Conservation (phyloP, 2,329 filamentous ascomycete species). For the Aspergillus quadrilineatus region DNA sequence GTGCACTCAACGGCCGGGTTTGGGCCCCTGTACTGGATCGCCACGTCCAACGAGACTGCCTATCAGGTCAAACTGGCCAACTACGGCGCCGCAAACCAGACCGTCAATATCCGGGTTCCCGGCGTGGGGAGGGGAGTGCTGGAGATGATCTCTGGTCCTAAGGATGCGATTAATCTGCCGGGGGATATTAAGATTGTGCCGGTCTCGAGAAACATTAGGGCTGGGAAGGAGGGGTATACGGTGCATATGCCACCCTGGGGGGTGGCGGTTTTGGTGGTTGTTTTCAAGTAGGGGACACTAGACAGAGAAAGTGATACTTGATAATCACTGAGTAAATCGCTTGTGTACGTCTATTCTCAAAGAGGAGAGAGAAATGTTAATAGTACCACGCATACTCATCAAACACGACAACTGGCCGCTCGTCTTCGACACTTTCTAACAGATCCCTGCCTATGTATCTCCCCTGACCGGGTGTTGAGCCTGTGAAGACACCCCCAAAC, state of each 20-base stretch:
- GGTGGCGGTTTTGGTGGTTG: slow-evolving; percentile 26
- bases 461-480: neutral
- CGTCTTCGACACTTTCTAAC: neutral
- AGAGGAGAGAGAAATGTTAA: neutral
- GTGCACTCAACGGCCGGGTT: slow-evolving; percentile 28
- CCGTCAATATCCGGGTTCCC: slow-evolving; percentile 28
- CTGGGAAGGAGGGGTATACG: slow-evolving; percentile 19
- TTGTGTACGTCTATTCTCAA: no score
- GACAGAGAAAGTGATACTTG: neutral
- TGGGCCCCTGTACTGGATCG: slow-evolving; percentile 38
- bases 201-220: slow-evolving; percentile 11
- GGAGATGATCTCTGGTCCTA: slow-evolving; percentile 25
- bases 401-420: neutral
- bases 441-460: neutral
- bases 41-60: slow-evolving; percentile 22
- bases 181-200: slow-evolving; percentile 21
- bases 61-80: slow-evolving; percentile 35
- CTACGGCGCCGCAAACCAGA: slow-evolving; percentile 25
- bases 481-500: neutral
- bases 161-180: slow-evolving; percentile 22
- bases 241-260: slow-evolving; percentile 27
- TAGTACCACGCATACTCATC: slow-evolving; percentile 4
- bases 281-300: neutral
- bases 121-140: slow-evolving; percentile 22
- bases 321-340: no score